Conservation (phyloP, 306 rosid genomes). For the Macrotyloma uniflorum region DNA sequence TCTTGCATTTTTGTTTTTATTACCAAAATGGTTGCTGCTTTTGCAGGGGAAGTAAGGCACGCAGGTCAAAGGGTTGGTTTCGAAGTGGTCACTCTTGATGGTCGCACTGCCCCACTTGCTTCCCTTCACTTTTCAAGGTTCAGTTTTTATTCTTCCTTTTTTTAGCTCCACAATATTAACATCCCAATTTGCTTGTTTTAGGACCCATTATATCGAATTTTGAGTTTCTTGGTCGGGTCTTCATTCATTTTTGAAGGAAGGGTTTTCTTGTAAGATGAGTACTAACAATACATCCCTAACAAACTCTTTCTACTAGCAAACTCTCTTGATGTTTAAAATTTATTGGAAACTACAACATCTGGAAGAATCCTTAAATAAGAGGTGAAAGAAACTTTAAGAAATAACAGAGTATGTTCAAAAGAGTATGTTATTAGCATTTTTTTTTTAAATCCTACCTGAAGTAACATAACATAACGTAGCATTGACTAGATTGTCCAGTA, state of each 20-base stretch:
- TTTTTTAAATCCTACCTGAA: neutral
- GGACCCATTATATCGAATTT: neutral
- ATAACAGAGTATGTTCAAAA: neutral
- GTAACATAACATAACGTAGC: neutral
- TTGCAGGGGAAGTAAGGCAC: constrained; percentile 72
- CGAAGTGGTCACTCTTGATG: constrained; percentile 78
- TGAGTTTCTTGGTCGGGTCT: constrained; percentile 17
- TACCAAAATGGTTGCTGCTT: neutral
- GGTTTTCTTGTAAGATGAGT: neutral
- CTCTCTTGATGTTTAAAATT: neutral
- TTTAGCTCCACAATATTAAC: neutral
- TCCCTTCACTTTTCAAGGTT: constrained; percentile 65
- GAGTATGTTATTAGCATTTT: too few species aligned
- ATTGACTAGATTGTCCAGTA: neutral
- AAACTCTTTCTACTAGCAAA: neutral
- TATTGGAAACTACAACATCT: neutral
- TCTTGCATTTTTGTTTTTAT: too few species aligned
- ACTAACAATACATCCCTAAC: too few species aligned
- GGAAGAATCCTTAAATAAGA: too few species aligned
- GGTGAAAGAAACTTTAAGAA: too few species aligned
- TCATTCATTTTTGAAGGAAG: neutral
- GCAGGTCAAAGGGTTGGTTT: constrained; percentile 72
- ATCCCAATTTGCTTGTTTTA: constrained; percentile 10
- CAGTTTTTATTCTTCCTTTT: neutral
- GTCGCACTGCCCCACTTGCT: constrained; percentile 72